A percentile compares a stretch with the other conserved stretches of the same genome.
Evolutionary conservation across 805 yeast species (phyloP).

Genomic region (Ogataea minuta): DNA sequence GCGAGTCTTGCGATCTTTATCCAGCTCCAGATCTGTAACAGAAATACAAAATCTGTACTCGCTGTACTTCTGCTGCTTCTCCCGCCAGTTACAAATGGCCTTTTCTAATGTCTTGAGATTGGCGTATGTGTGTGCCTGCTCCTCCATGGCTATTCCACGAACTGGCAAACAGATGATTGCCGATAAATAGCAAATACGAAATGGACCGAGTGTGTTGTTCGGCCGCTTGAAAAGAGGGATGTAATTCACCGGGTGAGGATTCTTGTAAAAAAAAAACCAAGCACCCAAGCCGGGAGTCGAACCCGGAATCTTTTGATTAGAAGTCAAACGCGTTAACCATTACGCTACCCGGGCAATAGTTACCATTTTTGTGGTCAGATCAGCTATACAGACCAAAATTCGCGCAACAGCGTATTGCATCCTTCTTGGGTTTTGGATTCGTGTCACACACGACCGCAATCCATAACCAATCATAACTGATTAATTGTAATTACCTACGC

Average conservation of each 20-base stretch:
- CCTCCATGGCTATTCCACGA: constrained; percentile 1
- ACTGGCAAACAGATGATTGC: background rate
- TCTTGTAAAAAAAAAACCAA: constrained; percentile 8
- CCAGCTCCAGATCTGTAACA: constrained; percentile 11
- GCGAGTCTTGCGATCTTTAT: constrained; percentile 3
- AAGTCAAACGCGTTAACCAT: constrained; percentile 68
- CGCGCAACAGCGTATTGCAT: too few relatives aligned
- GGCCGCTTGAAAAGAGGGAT: constrained; percentile 3
- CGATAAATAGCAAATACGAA: background rate
- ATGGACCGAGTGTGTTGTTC: background rate
- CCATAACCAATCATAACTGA: constrained; percentile 7
- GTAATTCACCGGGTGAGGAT: background rate
- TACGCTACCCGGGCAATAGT: constrained; percentile 55
- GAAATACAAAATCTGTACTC: constrained; percentile 5
- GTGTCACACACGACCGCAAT: background rate
- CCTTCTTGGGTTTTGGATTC: too few relatives aligned
- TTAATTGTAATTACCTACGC: constrained; percentile 11
- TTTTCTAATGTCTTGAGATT: constrained; percentile 13
- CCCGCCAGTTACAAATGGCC: constrained; percentile 13
- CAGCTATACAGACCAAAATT: too few relatives aligned
- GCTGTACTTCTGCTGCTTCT: constrained; percentile 6
- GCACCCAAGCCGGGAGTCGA: constrained; percentile 54
- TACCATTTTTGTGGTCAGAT: background rate
- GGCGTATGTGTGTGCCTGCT: constrained; percentile 6
- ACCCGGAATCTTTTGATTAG: constrained; percentile 66